phyloP scores from a whole-genome alignment of 257 asterid genomes.

The Voacanga thouarsii region DNA sequence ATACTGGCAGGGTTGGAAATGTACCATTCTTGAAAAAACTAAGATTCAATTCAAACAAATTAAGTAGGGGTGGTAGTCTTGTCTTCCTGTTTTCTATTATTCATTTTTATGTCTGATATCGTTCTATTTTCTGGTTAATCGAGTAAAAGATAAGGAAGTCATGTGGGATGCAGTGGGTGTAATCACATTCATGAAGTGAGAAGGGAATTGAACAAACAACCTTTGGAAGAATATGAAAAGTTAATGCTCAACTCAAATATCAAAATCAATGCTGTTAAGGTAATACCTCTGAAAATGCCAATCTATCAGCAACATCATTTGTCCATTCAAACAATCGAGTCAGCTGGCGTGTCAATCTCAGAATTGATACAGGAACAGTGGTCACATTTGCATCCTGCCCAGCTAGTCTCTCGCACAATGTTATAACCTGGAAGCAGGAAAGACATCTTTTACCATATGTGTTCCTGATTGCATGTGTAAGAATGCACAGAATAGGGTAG shows the following conservation, averaged over 20 bases:
- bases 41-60: neutral
- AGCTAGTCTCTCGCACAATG: conserved; percentile 97
- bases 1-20: too few species aligned
- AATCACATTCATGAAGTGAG: neutral
- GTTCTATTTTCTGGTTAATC: neutral
- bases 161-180: neutral
- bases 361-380: conserved; percentile 94
- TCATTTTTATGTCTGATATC: neutral
- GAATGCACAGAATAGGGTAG: neutral
- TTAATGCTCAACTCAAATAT: neutral
- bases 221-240: neutral
- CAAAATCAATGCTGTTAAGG: neutral
- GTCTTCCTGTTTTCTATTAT: neutral
- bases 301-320: conserved; percentile 90
- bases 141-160: neutral
- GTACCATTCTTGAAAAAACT: neutral
- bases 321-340: conserved; percentile 97
- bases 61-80: neutral
- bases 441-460: neutral
- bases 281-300: conserved; percentile 94
- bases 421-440: conserved; percentile 68
- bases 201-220: neutral
- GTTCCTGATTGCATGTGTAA: neutral
- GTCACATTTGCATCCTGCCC: conserved; percentile 99
- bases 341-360: conserved; percentile 88